These are phyloP conservation scores for Allantophomopsis cytisporea DNA, from an alignment of 2,329 filamentous ascomycete genomes.

Conservation along the genomic window DNA sequence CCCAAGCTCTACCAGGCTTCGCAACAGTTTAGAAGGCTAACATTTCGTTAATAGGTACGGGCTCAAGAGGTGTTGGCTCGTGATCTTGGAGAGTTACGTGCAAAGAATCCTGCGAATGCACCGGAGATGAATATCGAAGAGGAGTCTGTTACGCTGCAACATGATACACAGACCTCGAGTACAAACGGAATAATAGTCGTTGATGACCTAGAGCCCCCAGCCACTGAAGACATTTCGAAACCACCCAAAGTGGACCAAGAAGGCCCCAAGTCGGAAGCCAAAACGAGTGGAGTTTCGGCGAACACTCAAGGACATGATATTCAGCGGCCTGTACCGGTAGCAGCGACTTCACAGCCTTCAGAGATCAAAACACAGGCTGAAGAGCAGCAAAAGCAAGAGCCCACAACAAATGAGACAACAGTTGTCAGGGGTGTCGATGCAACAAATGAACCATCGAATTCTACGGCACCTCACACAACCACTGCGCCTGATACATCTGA, in stretches of 20 bases:
- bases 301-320: background rate
- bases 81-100: conserved; percentile 29
- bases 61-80: conserved; percentile 41
- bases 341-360: background rate
- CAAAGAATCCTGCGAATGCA: conserved; percentile 6
- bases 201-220: too few relatives aligned
- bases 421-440: background rate
- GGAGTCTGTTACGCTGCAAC: background rate
- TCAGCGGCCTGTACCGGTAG: background rate
- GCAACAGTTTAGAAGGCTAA: background rate
- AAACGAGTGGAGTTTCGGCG: background rate
- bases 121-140: conserved; percentile 2
- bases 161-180: background rate
- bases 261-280: background rate
- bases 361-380: background rate
- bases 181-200: background rate
- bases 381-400: background rate
- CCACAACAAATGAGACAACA: background rate
- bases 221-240: background rate
- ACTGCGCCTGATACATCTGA: conserved; percentile 6
- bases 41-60: conserved; percentile 21
- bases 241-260: background rate
- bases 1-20: background rate
- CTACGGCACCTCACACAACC: conserved; percentile 1
- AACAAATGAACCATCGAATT: background rate